Evolutionary conservation across 2,329 filamentous ascomycete genomes (phyloP).

Genomic region (Tolypocladium ovalisporum): DNA sequence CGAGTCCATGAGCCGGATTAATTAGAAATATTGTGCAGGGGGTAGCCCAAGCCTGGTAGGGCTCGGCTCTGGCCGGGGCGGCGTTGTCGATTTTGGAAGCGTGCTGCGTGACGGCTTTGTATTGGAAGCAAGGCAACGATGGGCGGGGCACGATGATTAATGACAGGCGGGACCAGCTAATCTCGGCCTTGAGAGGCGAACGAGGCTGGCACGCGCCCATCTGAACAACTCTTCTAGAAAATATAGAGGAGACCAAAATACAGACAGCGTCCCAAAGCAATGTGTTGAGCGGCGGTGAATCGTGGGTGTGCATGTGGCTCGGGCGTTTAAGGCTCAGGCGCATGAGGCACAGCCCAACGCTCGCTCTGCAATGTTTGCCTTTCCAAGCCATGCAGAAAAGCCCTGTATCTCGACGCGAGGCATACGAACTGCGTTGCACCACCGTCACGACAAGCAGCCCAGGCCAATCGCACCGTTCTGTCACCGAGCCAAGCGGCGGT

Average conservation of each 20-base stretch:
- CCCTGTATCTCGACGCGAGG: not conserved
- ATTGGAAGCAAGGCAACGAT: not conserved
- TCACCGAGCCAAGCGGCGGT: not conserved
- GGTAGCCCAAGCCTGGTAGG: not conserved
- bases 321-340: not conserved
- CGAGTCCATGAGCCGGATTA: slow-evolving; percentile 34
- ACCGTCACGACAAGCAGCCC: not conserved
- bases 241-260: not conserved
- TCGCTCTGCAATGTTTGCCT: not conserved
- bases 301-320: not conserved
- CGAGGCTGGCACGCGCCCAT: not conserved
- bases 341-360: not conserved
- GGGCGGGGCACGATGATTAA: not conserved
- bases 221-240: not conserved
- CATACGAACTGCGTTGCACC: not conserved
- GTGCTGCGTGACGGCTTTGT: not conserved
- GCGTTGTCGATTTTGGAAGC: not conserved
- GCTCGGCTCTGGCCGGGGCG: not conserved
- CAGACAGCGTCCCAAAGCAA: not conserved
- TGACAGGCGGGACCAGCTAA: not conserved
- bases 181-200: not conserved
- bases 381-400: not conserved
- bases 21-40: slow-evolving; percentile 17
- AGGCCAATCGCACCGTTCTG: not conserved
- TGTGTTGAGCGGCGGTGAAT: not conserved